Conservation (phyloP, 495 filamentous ascomycete species). For the Penicillium odoratum region DNA sequence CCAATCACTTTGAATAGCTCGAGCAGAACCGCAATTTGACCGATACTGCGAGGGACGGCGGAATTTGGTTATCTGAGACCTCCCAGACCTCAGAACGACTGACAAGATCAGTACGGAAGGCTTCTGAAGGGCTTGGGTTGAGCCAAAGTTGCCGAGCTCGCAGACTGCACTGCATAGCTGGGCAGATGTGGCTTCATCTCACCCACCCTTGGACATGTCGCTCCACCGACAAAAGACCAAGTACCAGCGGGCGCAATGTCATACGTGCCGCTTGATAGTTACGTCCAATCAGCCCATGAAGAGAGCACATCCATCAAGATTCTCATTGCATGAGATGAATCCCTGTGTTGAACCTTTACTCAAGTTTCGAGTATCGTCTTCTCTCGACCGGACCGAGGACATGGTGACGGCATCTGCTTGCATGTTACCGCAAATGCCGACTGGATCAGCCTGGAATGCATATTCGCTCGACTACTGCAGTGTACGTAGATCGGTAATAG, state of each 20-base stretch:
- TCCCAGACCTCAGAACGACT: not conserved
- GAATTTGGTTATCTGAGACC: not conserved
- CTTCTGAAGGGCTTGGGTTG: too few species aligned
- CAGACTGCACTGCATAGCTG: not conserved
- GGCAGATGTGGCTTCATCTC: not conserved
- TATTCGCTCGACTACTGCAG: not conserved
- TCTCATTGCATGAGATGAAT: not conserved
- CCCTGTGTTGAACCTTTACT: not conserved
- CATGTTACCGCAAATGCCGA: too few species aligned
- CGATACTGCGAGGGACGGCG: constrained; percentile 2
- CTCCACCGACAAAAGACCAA: not conserved
- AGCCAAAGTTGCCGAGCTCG: not conserved
- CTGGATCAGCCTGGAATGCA: not conserved
- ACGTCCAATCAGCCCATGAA: not conserved
- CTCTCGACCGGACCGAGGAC: not conserved
- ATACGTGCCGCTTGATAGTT: not conserved
- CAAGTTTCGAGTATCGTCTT: not conserved
- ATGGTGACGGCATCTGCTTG: too few species aligned
- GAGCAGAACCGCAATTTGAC: not conserved
- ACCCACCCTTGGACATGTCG: not conserved
- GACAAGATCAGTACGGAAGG: not conserved
- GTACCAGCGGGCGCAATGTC: not conserved
- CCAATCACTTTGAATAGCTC: not conserved
- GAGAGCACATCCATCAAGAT: not conserved
- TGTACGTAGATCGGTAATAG: not conserved